Evolutionary conservation across 257 asterid species (phyloP).

Genomic region (Gynochthodes officinalis): DNA sequence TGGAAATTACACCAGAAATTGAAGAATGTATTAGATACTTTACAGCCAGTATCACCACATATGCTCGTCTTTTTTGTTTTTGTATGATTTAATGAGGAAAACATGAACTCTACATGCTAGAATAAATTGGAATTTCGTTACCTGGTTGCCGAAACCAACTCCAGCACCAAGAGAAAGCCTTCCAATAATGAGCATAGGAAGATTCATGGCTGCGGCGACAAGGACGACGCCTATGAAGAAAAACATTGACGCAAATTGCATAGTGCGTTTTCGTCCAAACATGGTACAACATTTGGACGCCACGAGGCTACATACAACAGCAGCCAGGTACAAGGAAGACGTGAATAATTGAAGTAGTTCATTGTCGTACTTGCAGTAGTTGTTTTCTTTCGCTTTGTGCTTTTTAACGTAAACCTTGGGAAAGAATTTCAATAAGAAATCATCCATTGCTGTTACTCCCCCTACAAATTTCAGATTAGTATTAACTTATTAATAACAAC

Average conservation of each 20-base stretch:
- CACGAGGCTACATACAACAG: slow-evolving; percentile 15
- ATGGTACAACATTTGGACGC: slow-evolving; percentile 22
- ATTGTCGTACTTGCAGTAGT: slow-evolving; percentile 32
- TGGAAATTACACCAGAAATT: not conserved
- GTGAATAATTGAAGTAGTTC: slow-evolving; percentile 30
- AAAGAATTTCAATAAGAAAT: slow-evolving; percentile 33
- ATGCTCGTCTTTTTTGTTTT: no score
- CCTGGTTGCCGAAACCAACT: slow-evolving; percentile 34
- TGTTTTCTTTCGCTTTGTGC: slow-evolving; percentile 24
- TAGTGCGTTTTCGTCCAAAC: slow-evolving; percentile 26
- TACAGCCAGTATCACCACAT: no score
- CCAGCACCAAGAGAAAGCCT: slow-evolving; percentile 30
- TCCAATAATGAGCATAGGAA: slow-evolving; percentile 21
- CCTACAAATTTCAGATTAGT: slow-evolving; percentile 19
- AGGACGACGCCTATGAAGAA: slow-evolving; percentile 25
- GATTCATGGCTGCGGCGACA: slow-evolving; percentile 9
- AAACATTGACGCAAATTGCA: slow-evolving; percentile 21
- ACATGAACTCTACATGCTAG: no score
- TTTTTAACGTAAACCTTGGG: slow-evolving; percentile 24
- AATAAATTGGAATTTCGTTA: not conserved
- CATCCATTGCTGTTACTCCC: slow-evolving; percentile 37
- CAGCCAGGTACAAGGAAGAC: slow-evolving; percentile 30
- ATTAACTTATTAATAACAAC: no score
- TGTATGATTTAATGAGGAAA: not conserved
- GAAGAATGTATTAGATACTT: no score